Evolutionary conservation across 2,329 filamentous ascomycete species (phyloP).

Genomic region (Diaporthe sp.): DNA sequence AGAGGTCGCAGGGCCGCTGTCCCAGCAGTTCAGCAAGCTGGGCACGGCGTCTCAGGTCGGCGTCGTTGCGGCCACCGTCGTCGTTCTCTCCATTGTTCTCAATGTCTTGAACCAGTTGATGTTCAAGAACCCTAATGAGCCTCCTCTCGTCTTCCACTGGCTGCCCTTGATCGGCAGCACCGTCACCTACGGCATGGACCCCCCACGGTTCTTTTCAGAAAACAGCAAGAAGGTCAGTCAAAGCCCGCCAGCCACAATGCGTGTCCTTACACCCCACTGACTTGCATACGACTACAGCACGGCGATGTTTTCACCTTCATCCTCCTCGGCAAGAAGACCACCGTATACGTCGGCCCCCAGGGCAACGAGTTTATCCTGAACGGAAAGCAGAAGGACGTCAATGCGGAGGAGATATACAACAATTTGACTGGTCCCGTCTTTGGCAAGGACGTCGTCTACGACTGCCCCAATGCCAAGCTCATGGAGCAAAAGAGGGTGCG

Average conservation of each 20-base stretch:
- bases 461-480: slow-evolving; percentile 85
- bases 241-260: neutral
- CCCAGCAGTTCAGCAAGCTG: slow-evolving; percentile 64
- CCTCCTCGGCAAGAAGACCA: slow-evolving; percentile 65
- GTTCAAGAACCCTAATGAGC: slow-evolving; percentile 85
- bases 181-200: slow-evolving; percentile 94
- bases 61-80: slow-evolving; percentile 57
- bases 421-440: slow-evolving; percentile 72
- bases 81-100: slow-evolving; percentile 74
- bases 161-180: slow-evolving; percentile 91
- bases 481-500: slow-evolving; percentile 89
- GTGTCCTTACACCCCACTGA: neutral
- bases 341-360: slow-evolving; percentile 62
- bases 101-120: slow-evolving; percentile 87
- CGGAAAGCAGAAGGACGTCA: slow-evolving; percentile 66
- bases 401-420: slow-evolving; percentile 68
- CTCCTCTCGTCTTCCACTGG: slow-evolving; percentile 85
- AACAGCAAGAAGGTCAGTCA: slow-evolving; percentile 74
- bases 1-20: slow-evolving; percentile 64
- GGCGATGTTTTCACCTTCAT: slow-evolving; percentile 69
- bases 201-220: slow-evolving; percentile 86
- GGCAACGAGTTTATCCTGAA: slow-evolving; percentile 72
- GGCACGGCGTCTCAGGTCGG: slow-evolving; percentile 63
- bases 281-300: slow-evolving; percentile 52
- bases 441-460: slow-evolving; percentile 84